Base-by-base conservation (phyloP, 2,329 filamentous ascomycete species). In the Cladosporium sp. region DNA sequence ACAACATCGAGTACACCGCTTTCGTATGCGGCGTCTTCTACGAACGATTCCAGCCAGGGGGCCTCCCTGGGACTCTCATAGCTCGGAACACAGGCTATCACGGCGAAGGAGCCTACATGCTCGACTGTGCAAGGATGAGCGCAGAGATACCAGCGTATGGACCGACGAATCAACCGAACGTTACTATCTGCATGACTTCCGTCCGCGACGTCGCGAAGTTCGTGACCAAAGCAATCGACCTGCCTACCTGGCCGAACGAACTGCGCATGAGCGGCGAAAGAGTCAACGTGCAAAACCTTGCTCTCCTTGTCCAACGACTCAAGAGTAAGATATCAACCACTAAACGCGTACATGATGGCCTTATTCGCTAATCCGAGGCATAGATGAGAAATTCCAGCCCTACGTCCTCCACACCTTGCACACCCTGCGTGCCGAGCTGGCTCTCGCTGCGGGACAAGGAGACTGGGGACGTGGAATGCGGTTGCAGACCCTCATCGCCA, bases 1-100 rank as follows among this genome's bases (percentile, higher is more conserved):
- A 74, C 52, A 69, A 73, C 39, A 86, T 90, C 71, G 76, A 78
- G 37, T 87, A 79, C 54, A 89, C 86, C 0, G 74, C 83, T 20
- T 89, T 90, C 66, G 80, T 83, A 0, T 90, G 87, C 58, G 87
- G 87, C 17, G 68, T 89, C 24, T 82, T 90, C 56, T 90, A 89
- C 73, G 86, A 90, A 63, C 75, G 85, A 1, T 89, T 90, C 60
- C 81, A 80, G 17, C 83, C 82, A 0, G 81, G 80, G 3, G 87
- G 87, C 0, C 75, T 90, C 52, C 73, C 74, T 11, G 71, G 74
- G 15, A 75, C 81, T 48, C 72, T 76, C 29, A 82, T 89, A 41
- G 85, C 85, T 1, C 54, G 64, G 6, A 74, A 75, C n/a, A 77
- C 75, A 37, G 76, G 78, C 15, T 70, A 82, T 18, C 69, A 72